Conservation (phyloP, 176 grass and related monocot genomes). For the Cenchrus americanus region DNA sequence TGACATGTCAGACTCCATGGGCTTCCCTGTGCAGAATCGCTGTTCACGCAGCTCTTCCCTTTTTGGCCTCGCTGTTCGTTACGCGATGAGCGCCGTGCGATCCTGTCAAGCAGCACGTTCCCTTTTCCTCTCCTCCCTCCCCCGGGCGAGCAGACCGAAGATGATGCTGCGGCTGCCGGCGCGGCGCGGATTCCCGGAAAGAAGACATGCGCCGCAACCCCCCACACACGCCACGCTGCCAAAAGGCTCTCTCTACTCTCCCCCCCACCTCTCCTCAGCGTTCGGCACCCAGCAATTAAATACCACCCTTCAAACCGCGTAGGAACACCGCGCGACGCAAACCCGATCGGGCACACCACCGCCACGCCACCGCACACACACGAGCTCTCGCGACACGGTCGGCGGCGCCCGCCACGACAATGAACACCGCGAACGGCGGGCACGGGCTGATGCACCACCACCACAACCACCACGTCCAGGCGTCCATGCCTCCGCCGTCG, state of each 20-base stretch:
- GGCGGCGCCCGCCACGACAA: constrained; percentile 23
- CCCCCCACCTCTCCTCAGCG: neutral
- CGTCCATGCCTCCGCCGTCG: constrained; percentile 30
- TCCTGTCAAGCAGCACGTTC: neutral
- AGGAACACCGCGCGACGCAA: constrained; percentile 21
- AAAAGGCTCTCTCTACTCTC: constrained; percentile 1
- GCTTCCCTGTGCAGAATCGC: neutral
- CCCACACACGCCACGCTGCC: constrained; percentile 35
- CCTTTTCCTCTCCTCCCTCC: no score
- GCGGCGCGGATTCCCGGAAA: constrained; percentile 42
- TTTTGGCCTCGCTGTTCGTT: no score
- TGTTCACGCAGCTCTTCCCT: no score
- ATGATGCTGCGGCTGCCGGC: constrained; percentile 43
- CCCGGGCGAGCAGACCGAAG: constrained; percentile 47
- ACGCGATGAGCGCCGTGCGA: neutral
- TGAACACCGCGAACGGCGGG: constrained; percentile 58
- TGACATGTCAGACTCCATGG: constrained; percentile 2
- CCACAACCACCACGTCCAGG: constrained; percentile 29
- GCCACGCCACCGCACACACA: constrained; percentile 6
- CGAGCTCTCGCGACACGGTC: neutral
- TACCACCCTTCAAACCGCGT: constrained; percentile 58
- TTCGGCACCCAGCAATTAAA: constrained; percentile 44
- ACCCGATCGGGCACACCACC: neutral
- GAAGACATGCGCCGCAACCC: constrained; percentile 3
- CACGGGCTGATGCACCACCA: constrained; percentile 63